A percentile compares a stretch with the other conserved stretches of the same genome.
phyloP scores from a whole-genome alignment of 495 filamentous ascomycete genomes.

The Diplogelasinospora grovesii region DNA sequence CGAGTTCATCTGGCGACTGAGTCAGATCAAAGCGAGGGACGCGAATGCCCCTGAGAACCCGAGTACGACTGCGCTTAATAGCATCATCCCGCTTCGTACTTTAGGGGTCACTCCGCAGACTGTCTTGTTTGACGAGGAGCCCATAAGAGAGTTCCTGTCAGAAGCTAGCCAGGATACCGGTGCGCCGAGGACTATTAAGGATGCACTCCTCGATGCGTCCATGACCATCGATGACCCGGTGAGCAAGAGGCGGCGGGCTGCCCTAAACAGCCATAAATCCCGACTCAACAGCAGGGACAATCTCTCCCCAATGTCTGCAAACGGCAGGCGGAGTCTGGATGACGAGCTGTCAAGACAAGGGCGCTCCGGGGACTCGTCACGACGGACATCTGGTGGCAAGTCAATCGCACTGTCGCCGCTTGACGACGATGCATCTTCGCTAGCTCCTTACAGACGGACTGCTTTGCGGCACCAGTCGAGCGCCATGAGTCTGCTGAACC shows the following conservation, averaged over 20 bases:
- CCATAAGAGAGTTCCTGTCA: conserved; percentile 19
- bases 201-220: conserved; percentile 88
- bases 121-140: conserved; percentile 78
- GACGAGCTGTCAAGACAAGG: conserved; percentile 13
- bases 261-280: conserved; percentile 46
- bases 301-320: conserved; percentile 30
- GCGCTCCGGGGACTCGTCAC: conserved; percentile 22
- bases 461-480: conserved; percentile 61
- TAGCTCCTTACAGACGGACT: conserved; percentile 32
- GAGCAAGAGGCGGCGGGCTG: conserved; percentile 49
- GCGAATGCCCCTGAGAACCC: conserved; percentile 22
- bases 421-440: conserved; percentile 28
- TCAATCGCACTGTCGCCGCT: conserved; percentile 11
- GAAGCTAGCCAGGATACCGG: conserved; percentile 25
- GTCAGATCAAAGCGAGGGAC: conserved; percentile 59
- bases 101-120: conserved; percentile 75
- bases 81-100: conserved; percentile 61
- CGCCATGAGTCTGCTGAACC: conserved; percentile 74
- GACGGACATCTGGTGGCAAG: conserved; percentile 24
- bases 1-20: conserved; percentile 89
- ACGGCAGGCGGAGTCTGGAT: conserved; percentile 23
- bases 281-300: conserved; percentile 35
- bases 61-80: conserved; percentile 40
- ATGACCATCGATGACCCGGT: conserved; percentile 72
- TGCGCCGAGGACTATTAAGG: conserved; percentile 70